Conservation (phyloP, 2,329 filamentous ascomycete genomes). For the Emmonsia crescens region DNA sequence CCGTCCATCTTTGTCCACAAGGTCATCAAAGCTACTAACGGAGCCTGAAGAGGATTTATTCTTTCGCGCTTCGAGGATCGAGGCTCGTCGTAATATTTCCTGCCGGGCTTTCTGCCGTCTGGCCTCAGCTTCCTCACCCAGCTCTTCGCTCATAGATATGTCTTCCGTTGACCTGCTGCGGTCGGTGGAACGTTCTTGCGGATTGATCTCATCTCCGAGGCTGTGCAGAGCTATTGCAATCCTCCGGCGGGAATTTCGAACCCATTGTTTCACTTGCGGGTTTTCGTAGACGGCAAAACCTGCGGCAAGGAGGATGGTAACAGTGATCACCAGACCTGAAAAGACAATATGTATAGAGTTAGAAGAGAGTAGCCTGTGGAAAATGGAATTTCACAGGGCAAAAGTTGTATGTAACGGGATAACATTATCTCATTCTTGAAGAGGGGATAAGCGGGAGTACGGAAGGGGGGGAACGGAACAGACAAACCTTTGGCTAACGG, state of each 20-base stretch:
- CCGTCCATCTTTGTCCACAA: conserved; percentile 35
- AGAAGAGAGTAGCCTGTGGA: not conserved
- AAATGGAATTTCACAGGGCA: not conserved
- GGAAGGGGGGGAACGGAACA: not conserved
- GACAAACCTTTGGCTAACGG: conserved; percentile 39
- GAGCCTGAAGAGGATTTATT: conserved; percentile 15
- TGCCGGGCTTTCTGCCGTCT: conserved; percentile 34
- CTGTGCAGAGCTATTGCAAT: conserved; percentile 49
- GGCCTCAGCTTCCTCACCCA: conserved; percentile 33
- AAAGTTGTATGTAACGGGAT: conserved; percentile 2
- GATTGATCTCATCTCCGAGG: conserved; percentile 50
- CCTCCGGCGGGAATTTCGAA: conserved; percentile 50
- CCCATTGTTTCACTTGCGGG: conserved; percentile 52
- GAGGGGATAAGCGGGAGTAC: not conserved
- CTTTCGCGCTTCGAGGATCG: conserved; percentile 30
- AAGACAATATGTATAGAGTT: not conserved
- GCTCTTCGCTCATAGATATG: conserved; percentile 39
- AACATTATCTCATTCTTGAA: conserved; percentile 13
- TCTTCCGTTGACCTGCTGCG: conserved; percentile 23
- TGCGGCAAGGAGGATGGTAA: conserved; percentile 51
- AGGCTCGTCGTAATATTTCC: conserved; percentile 35
- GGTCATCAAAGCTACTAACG: conserved; percentile 31
- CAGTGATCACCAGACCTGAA: conserved; percentile 51
- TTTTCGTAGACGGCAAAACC: conserved; percentile 54
- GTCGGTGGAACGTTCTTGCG: conserved; percentile 25